Percentiles rank a stretch among this genome's conserved stretches.
These are phyloP conservation scores for Diaporthe humulicola DNA, from an alignment of 2,329 filamentous ascomycete species.

Conservation along the genomic window DNA sequence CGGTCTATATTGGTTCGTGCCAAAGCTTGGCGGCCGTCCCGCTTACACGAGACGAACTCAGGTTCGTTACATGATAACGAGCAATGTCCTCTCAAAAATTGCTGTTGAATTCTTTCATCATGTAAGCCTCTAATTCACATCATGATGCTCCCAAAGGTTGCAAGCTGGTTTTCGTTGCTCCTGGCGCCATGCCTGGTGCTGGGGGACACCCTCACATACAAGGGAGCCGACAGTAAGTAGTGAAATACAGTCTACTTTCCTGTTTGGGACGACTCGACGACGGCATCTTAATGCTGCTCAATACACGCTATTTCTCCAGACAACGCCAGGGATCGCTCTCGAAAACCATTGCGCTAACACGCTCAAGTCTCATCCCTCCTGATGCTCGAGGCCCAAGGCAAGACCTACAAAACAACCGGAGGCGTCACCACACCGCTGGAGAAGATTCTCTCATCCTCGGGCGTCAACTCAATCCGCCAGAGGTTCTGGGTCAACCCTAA, in stretches of 20 bases:
- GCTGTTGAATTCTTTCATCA: neutral
- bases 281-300: neutral
- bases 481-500: slow-evolving; percentile 79
- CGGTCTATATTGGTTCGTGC: slow-evolving; percentile 10
- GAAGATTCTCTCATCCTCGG: slow-evolving; percentile 70
- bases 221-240: slow-evolving; percentile 70
- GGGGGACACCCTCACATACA: slow-evolving; percentile 65
- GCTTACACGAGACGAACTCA: neutral
- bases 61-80: neutral
- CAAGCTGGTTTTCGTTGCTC: slow-evolving; percentile 17
- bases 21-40: slow-evolving; percentile 1
- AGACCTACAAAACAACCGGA: slow-evolving; percentile 69
- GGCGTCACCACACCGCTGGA: slow-evolving; percentile 70
- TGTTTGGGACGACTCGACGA: neutral
- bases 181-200: slow-evolving; percentile 12
- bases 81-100: neutral
- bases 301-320: neutral
- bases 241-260: neutral
- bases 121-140: neutral
- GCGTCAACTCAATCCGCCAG: slow-evolving; percentile 67
- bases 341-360: neutral
- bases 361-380: slow-evolving; percentile 69
- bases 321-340: too few species aligned
- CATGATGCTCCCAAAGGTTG: neutral
- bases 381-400: slow-evolving; percentile 72